Evolutionary conservation across 345 rosid genomes (phyloP).

Genomic region (Camelina hispida): DNA sequence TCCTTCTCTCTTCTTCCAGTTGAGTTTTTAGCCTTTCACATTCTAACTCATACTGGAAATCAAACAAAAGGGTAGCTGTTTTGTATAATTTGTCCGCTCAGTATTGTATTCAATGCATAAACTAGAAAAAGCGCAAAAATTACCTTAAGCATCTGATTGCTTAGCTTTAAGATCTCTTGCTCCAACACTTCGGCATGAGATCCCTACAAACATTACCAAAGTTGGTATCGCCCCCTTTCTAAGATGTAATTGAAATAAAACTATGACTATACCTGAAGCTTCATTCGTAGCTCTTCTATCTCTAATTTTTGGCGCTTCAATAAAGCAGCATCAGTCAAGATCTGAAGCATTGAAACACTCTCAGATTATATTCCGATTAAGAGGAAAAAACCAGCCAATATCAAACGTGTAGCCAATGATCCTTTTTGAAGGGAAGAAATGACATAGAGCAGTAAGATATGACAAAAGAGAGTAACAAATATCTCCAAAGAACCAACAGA

Average conservation of each 20-base stretch:
- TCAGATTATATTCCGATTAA: slow-evolving; percentile 34
- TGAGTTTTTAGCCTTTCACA: slow-evolving; percentile 85
- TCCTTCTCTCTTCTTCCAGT: slow-evolving; percentile 85
- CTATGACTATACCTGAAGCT: slow-evolving; percentile 72
- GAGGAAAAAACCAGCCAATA: background rate
- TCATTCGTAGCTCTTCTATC: slow-evolving; percentile 83
- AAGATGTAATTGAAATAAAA: slow-evolving; percentile 11
- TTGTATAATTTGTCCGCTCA: slow-evolving; percentile 9
- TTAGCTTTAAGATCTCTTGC: slow-evolving; percentile 80
- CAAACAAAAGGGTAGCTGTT: slow-evolving; percentile 22
- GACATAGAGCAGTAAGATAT: slow-evolving; percentile 3
- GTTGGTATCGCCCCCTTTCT: slow-evolving; percentile 20
- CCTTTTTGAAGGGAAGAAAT: background rate
- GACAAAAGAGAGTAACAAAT: slow-evolving; percentile 3
- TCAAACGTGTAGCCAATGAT: background rate
- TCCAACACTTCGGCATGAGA: slow-evolving; percentile 89
- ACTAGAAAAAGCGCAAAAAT: slow-evolving; percentile 18
- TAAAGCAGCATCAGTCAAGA: slow-evolving; percentile 94
- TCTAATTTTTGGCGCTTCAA: slow-evolving; percentile 90
- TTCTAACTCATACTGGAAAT: slow-evolving; percentile 83
- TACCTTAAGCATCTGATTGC: slow-evolving; percentile 95
- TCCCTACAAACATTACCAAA: slow-evolving; percentile 57
- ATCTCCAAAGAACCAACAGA: slow-evolving; percentile 17
- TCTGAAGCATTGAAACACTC: slow-evolving; percentile 51
- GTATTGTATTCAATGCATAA: background rate